These are phyloP conservation scores for Chimonanthus salicifolius DNA, from an alignment of 164 flowering plant genomes.

Conservation along the genomic window DNA sequence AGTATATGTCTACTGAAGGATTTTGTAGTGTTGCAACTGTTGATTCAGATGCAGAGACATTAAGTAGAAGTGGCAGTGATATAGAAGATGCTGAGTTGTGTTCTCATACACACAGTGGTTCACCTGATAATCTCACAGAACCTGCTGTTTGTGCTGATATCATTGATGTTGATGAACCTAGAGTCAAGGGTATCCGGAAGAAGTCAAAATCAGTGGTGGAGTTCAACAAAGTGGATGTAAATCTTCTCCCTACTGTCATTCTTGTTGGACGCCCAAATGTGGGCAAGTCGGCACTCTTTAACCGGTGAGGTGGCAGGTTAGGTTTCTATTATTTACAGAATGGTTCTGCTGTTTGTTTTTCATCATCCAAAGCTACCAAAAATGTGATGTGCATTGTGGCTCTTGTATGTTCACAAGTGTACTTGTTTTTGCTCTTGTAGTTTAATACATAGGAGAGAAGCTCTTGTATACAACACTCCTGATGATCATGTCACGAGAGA, in stretches of 20 bases:
- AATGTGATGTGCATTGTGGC: neutral
- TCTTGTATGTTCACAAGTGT: neutral
- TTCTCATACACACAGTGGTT: neutral
- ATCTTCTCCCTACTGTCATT: conserved; percentile 73
- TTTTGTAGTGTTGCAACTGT: conserved; percentile 12
- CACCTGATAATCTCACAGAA: neutral
- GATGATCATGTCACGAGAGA: conserved; percentile 96
- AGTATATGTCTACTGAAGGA: neutral
- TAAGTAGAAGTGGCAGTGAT: neutral
- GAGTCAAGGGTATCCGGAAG: conserved; percentile 9
- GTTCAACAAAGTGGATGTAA: conserved; percentile 55
- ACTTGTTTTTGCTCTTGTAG: conserved; percentile 21
- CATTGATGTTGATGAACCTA: conserved; percentile 3
- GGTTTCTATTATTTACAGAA: neutral
- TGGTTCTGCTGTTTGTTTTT: neutral
- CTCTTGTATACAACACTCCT: conserved; percentile 93
- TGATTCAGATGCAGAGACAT: neutral
- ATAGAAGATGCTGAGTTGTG: conserved; percentile 2
- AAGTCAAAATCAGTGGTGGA: conserved; percentile 35
- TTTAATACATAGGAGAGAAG: conserved; percentile 89
- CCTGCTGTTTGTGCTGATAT: conserved; percentile 2
- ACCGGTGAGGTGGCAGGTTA: conserved; percentile 45
- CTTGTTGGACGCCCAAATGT: conserved; percentile 95
- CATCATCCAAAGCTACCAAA: neutral
- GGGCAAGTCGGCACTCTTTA: conserved; percentile 92